Evolutionary conservation across 352 stramenopile species (phyloP), one percentile per base, ranked within the genome.

Genomic region (Phytophthora citricola): DNA sequence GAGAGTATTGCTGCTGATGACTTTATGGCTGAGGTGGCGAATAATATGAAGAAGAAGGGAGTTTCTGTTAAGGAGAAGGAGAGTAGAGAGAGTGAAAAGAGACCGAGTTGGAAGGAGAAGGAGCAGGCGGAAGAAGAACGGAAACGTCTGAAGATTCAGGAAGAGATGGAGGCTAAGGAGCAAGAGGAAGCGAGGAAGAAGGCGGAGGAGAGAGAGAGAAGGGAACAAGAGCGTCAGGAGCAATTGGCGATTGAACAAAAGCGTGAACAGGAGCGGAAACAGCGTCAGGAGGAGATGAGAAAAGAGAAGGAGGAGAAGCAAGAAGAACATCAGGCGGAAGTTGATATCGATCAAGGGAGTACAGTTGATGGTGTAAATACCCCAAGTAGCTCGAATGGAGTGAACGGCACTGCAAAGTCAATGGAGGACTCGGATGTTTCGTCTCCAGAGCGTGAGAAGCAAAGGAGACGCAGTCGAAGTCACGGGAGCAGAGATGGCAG

Each of bases 41-140:
- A 59, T 12, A 92, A 92, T 53, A 87, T 89, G 83, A 84, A 87
- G 69, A 90, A 89, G 52, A 92, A 90, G 41, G 72, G 83, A 17
- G 41, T 58, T 20, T 58, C 49, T 12, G 36, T 29, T 6, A 49
- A 73, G 49, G 38, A 64, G 26, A 62, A 64, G 26, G 63, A 64
- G 34, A 27, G 12, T 11, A 69, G 44, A 12, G 32, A 10, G 4
- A 53, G 20, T 48, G 49, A 77, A 10, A 63, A 74, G 24, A 52
- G 11, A 43, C 10, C 20, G 52, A 69, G n/a, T 15, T 78, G 72
- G 72, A 69, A 75, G 39, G 63, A 79, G 47, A 43, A 78, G 44
- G 66, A 87, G 14, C 39, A 55, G 14, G 56, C 58, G 1, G 68
- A 80, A 32, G 59, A 78, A 41, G 66, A 83, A 27, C 73, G 69